Percentiles rank a stretch among this genome's conserved stretches.
Conservation (phyloP, 1,284 basidiomycete genomes). For the Rhodofomes roseus region DNA sequence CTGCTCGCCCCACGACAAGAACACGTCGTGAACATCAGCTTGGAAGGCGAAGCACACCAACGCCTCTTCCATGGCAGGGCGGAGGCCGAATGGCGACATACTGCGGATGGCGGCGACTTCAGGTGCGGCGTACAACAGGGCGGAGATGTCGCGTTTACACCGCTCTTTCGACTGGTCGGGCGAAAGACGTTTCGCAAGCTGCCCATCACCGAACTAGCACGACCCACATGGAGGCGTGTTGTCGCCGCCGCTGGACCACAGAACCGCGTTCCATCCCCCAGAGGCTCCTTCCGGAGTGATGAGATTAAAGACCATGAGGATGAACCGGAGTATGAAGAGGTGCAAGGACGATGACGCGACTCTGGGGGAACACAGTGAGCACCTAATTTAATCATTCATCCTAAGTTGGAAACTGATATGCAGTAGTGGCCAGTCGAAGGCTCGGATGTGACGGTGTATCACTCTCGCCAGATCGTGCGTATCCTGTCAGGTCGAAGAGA, state of each 20-base stretch:
- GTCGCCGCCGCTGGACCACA: neutral
- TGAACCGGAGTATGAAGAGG: neutral
- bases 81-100: neutral
- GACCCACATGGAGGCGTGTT: constrained; percentile 1
- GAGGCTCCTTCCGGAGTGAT: neutral
- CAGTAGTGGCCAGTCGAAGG: no score
- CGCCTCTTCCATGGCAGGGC: neutral
- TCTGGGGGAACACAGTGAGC: no score
- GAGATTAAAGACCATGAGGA: neutral
- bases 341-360: no score
- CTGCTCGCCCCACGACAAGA: constrained; percentile 4
- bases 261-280: neutral
- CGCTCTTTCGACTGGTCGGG: constrained; percentile 7
- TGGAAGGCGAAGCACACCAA: neutral
- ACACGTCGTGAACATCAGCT: neutral
- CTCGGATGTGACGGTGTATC: neutral
- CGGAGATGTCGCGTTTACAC: neutral
- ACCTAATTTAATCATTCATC: no score
- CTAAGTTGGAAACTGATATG: no score
- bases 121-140: neutral
- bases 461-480: no score
- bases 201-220: neutral
- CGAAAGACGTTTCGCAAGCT: neutral
- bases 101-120: constrained; percentile 7
- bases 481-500: neutral